These are phyloP conservation scores for Tuber magnatum DNA, from an alignment of 495 filamentous ascomycete species.

Conservation along the genomic window DNA sequence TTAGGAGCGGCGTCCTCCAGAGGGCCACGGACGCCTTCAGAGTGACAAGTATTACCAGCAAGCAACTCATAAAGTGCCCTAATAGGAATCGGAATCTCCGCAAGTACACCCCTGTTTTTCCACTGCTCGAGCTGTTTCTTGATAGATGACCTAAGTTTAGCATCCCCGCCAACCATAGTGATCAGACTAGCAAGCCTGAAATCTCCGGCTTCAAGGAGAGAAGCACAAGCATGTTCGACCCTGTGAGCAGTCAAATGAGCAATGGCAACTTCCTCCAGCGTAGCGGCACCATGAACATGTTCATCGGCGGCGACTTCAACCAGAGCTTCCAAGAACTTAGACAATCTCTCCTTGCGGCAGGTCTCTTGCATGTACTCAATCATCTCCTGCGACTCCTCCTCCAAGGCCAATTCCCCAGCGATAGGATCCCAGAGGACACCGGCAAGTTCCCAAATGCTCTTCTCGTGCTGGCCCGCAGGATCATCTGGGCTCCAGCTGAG, in stretches of 20 bases:
- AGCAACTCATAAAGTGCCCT: conserved; percentile 84
- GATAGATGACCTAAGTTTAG: conserved; percentile 59
- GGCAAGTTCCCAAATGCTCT: conserved; percentile 67
- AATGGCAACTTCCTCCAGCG: conserved; percentile 74
- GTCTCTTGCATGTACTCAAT: conserved; percentile 37
- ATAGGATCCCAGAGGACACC: conserved; percentile 77
- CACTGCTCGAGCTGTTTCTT: conserved; percentile 71
- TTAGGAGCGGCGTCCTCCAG: conserved; percentile 67
- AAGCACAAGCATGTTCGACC: conserved; percentile 70
- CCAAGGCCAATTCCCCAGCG: conserved; percentile 47
- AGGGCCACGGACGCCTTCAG: conserved; percentile 64
- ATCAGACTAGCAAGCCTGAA: conserved; percentile 76
- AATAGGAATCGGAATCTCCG: conserved; percentile 78
- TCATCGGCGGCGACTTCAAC: conserved; percentile 53
- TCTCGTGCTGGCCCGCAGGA: conserved; percentile 48
- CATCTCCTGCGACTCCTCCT: conserved; percentile 42
- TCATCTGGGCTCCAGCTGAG: conserved; percentile 32
- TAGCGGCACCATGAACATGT: conserved; percentile 48
- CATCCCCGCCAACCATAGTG: conserved; percentile 66
- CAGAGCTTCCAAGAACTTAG: conserved; percentile 56
- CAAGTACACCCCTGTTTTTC: conserved; percentile 68
- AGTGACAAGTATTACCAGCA: conserved; percentile 72
- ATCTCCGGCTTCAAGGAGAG: conserved; percentile 63
- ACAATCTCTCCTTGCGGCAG: conserved; percentile 49
- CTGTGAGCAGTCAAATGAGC: conserved; percentile 68